These are phyloP conservation scores for Panus rudis DNA, from an alignment of 768 basidiomycete genomes.

Conservation along the genomic window DNA sequence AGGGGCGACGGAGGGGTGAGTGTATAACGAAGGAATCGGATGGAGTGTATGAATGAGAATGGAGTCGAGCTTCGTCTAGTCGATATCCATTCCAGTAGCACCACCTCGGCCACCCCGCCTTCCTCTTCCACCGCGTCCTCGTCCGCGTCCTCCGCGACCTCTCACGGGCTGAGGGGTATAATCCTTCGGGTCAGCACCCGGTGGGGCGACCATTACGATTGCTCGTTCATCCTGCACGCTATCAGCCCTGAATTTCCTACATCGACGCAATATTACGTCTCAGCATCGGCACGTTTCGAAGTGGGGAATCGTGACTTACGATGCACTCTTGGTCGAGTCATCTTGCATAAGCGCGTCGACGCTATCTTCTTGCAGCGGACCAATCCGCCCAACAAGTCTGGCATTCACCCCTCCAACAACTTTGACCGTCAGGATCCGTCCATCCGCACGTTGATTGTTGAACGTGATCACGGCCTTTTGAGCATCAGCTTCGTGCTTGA, in stretches of 20 bases:
- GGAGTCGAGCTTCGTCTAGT: no score
- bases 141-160: slow-evolving; percentile 24
- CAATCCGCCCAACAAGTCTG: slow-evolving; percentile 51
- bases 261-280: neutral
- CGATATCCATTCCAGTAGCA: slow-evolving; percentile 46
- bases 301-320: slow-evolving; percentile 38
- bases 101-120: slow-evolving; percentile 26
- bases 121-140: slow-evolving; percentile 30
- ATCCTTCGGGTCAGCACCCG: slow-evolving; percentile 51
- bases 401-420: slow-evolving; percentile 54
- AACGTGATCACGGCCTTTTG: slow-evolving; percentile 66
- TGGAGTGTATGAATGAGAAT: no score
- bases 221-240: slow-evolving; percentile 65
- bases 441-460: slow-evolving; percentile 77
- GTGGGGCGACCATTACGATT: slow-evolving; percentile 59
- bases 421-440: slow-evolving; percentile 59
- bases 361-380: slow-evolving; percentile 35
- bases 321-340: slow-evolving; percentile 32
- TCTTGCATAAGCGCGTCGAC: slow-evolving; percentile 53
- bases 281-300: neutral
- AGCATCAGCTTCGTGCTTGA: slow-evolving; percentile 58
- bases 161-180: slow-evolving; percentile 32
- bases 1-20: no score
- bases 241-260: slow-evolving; percentile 84
- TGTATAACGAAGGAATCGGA: no score